phyloP scores from a whole-genome alignment of 2,329 filamentous ascomycete species.

The Cercospora sesami region DNA sequence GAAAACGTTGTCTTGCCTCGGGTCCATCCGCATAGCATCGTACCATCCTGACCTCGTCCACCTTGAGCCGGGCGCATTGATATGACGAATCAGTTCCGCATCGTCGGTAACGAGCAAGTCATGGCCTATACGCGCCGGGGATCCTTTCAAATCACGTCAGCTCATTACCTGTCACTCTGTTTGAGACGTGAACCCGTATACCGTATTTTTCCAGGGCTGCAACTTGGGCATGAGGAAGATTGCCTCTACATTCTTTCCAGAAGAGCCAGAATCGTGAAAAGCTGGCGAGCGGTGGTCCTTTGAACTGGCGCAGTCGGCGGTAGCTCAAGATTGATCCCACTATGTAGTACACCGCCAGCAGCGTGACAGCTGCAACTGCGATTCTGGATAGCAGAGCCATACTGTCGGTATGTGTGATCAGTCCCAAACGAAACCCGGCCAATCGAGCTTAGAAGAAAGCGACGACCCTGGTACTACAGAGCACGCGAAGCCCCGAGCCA shows the following conservation, averaged over 20 bases:
- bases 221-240: conserved; percentile 27
- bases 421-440: conserved; percentile 16
- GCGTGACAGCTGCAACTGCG: conserved; percentile 16
- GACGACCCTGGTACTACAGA: conserved; percentile 16
- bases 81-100: conserved; percentile 50
- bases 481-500: conserved; percentile 10
- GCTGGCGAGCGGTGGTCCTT: conserved; percentile 31
- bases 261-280: conserved; percentile 34
- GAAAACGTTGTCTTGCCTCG: conserved; percentile 57
- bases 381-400: conserved; percentile 21
- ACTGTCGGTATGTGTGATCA: conserved; percentile 21
- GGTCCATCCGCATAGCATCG: conserved; percentile 53
- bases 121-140: conserved; percentile 50
- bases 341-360: conserved; percentile 26
- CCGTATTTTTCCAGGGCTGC: conserved; percentile 34
- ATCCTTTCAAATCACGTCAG: conserved; percentile 33
- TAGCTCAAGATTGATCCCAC: conserved; percentile 28
- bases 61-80: conserved; percentile 42
- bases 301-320: conserved; percentile 33
- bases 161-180: conserved; percentile 12
- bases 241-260: conserved; percentile 29
- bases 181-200: conserved; percentile 16
- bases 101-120: conserved; percentile 53
- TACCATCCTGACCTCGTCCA: conserved; percentile 48
- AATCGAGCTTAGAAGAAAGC: conserved; percentile 14